Percentiles rank a stretch among this genome's conserved stretches.
phyloP scores from a whole-genome alignment of 2,329 filamentous ascomycete genomes.

The Neopestalotiopsis rosae region DNA sequence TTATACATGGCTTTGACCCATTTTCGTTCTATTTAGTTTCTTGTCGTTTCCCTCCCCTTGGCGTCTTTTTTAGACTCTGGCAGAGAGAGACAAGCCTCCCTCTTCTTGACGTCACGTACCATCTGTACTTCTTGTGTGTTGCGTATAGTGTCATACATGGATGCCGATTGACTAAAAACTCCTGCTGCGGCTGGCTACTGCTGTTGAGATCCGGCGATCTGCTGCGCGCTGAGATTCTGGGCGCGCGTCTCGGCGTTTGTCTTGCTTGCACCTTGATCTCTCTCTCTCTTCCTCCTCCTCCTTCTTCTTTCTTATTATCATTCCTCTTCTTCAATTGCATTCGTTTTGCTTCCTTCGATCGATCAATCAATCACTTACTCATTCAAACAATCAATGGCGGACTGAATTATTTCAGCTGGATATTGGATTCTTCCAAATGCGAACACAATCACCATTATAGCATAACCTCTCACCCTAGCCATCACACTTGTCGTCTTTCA shows the following conservation, averaged over 20 bases:
- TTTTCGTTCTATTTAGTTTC: neutral
- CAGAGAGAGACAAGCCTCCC: neutral
- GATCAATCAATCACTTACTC: neutral
- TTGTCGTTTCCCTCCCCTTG: neutral
- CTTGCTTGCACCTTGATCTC: neutral
- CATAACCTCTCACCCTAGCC: neutral
- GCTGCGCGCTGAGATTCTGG: neutral
- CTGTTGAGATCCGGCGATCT: neutral
- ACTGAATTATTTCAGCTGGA: neutral
- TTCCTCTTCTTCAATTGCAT: too few relatives aligned
- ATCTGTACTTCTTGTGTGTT: neutral
- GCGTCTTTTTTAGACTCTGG: neutral
- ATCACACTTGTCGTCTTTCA: constrained; percentile 5
- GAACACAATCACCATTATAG: neutral
- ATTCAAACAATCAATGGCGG: neutral
- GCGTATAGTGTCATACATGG: neutral
- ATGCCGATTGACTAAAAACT: neutral
- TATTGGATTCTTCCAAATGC: neutral
- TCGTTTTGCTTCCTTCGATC: neutral
- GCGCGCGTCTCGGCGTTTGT: neutral
- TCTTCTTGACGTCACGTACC: constrained; percentile 3
- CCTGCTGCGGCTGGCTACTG: neutral
- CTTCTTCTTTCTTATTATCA: neutral
- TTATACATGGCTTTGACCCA: neutral
- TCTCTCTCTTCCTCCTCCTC: neutral